Conservation (phyloP, 805 yeast species). For the Candida manassasensis region DNA sequence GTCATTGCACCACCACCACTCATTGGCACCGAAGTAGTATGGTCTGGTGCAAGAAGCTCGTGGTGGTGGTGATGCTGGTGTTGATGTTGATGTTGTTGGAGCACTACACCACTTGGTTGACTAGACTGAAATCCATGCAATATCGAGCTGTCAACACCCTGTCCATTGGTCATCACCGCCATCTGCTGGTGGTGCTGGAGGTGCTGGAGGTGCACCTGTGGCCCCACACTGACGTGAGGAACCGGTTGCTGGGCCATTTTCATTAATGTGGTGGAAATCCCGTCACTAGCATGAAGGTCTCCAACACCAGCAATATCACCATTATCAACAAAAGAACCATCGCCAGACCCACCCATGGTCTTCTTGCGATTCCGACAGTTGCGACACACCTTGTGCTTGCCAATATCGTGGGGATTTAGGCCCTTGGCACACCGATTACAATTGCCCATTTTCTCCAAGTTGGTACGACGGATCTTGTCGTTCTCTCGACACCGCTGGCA, state of each 20-base stretch:
- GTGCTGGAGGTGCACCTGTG: too few species aligned
- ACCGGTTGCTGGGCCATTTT: neutral
- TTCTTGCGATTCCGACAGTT: constrained; percentile 53
- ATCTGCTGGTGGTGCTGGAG: too few species aligned
- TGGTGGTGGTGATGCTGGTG: neutral
- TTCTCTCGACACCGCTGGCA: constrained; percentile 60
- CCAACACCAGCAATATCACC: too few species aligned
- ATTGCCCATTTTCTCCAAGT: constrained; percentile 52
- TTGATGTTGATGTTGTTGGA: neutral
- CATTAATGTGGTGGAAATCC: neutral
- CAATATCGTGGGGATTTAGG: constrained; percentile 41
- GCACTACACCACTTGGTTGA: too few species aligned
- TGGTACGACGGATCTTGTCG: constrained; percentile 53
- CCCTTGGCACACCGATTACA: constrained; percentile 60
- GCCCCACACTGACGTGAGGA: neutral
- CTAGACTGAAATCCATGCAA: too few species aligned
- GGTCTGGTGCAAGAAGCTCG: neutral
- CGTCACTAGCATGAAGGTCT: too few species aligned
- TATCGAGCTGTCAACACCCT: too few species aligned
- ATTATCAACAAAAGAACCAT: too few species aligned
- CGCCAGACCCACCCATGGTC: constrained; percentile 16
- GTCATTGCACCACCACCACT: neutral
- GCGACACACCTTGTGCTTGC: constrained; percentile 53
- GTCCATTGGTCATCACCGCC: too few species aligned
- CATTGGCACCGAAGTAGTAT: neutral